A percentile compares a stretch with the other conserved stretches of the same genome.
Conservation (phyloP, 2,329 filamentous ascomycete genomes). For the Botryotinia narcissicola region DNA sequence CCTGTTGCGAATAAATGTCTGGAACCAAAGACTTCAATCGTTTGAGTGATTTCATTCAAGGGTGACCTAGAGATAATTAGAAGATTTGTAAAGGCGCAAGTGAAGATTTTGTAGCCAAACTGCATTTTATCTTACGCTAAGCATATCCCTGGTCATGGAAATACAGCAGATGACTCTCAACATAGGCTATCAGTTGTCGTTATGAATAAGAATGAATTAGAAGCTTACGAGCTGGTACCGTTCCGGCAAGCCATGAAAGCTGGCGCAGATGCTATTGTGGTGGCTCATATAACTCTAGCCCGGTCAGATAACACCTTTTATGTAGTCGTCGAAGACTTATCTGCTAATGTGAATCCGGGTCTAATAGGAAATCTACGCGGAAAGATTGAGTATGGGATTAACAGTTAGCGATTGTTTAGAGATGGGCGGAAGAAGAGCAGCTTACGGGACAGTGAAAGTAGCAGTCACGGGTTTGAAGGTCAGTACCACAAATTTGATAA, state of each 20-base stretch:
- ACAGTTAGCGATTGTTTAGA: constrained; percentile 47
- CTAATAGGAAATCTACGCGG: constrained; percentile 42
- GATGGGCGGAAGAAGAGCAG: constrained; percentile 45
- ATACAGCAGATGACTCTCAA: constrained; percentile 46
- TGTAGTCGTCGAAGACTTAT: constrained; percentile 31
- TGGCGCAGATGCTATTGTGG: constrained; percentile 46
- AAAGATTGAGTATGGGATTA: constrained; percentile 45
- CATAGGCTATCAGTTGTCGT: constrained; percentile 43
- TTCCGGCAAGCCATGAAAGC: constrained; percentile 45
- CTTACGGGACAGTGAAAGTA: constrained; percentile 43
- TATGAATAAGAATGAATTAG: constrained; percentile 41
- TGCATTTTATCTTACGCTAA: constrained; percentile 45
- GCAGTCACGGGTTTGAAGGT: constrained; percentile 43
- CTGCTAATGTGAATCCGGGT: constrained; percentile 42
- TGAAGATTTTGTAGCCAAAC: constrained; percentile 42
- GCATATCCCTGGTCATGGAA: constrained; percentile 47
- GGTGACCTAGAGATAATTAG: constrained; percentile 45
- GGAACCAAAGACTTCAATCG: constrained; percentile 45
- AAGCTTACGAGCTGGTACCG: constrained; percentile 44
- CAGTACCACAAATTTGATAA: background rate
- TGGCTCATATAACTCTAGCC: constrained; percentile 45
- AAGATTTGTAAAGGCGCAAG: constrained; percentile 42
- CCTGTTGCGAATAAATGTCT: constrained; percentile 47
- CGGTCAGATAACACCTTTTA: constrained; percentile 29
- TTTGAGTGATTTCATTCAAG: constrained; percentile 44